phyloP scores from a whole-genome alignment of 768 basidiomycete species.

The Lentinula guzmanii region DNA sequence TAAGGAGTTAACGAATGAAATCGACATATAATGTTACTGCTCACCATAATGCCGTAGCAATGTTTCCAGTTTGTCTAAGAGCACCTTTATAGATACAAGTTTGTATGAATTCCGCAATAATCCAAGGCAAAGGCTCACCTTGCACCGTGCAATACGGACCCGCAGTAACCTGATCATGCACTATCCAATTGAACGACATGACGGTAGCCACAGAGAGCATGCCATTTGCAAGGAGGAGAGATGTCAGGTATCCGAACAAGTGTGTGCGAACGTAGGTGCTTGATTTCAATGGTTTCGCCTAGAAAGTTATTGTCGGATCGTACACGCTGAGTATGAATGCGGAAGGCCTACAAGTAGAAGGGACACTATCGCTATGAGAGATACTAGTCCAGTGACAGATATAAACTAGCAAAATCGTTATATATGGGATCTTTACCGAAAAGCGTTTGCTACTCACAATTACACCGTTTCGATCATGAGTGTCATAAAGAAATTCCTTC shows the following conservation, averaged over 20 bases:
- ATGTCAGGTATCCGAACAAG: slow-evolving; percentile 15
- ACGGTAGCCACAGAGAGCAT: slow-evolving; percentile 13
- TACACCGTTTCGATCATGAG: slow-evolving; percentile 1
- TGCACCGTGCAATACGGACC: slow-evolving; percentile 12
- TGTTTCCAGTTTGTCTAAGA: slow-evolving; percentile 32
- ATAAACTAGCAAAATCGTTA: slow-evolving; percentile 3
- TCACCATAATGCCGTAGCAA: slow-evolving; percentile 35
- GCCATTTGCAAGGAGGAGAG: slow-evolving; percentile 14
- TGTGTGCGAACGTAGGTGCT: slow-evolving; percentile 10
- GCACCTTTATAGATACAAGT: slow-evolving; percentile 16
- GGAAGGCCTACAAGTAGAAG: slow-evolving; percentile 10
- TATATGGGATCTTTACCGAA: background rate
- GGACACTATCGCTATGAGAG: slow-evolving; percentile 10
- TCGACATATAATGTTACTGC: background rate
- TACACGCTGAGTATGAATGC: background rate
- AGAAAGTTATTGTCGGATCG: background rate
- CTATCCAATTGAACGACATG: slow-evolving; percentile 16
- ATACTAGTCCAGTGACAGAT: slow-evolving; percentile 12
- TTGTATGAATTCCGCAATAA: background rate
- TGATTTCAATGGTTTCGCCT: slow-evolving; percentile 5
- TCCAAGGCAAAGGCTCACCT: background rate
- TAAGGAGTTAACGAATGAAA: no score
- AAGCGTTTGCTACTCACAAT: background rate
- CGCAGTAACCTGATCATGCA: background rate
- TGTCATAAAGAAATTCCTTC: background rate